Evolutionary conservation across 2,329 filamentous ascomycete species (phyloP), one percentile per base, ranked within the genome.

Genomic region (Venturiaceae sp.): DNA sequence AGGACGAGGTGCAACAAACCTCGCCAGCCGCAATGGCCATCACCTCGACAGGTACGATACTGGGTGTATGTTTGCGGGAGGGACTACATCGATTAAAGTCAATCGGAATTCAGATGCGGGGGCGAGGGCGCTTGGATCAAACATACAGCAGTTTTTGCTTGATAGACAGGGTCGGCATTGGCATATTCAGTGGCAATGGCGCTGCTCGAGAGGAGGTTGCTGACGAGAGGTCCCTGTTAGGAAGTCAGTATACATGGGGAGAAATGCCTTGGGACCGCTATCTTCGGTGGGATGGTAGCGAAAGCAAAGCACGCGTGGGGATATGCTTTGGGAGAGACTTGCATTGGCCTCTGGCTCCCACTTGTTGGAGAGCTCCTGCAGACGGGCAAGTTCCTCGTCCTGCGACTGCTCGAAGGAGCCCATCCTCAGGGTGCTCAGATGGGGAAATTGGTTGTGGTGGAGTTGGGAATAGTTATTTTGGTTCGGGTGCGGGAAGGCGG

Each of bases 11-110:
- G 44, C 4, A 44, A 16, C 32, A 32, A 37, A 96, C 92, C 94
- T 86, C 92, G 84, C 92, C 94, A 97, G 67, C 92, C 94, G 74
- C 94, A 97, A 70, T 95, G 95, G 60, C 94, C 94, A 74, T 97
- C 92, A 57, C 94, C 92, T 72, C 88, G 86, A 70, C 96, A 84
- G 11, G 86, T 86, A 58, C 94, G 89, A 69, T 92, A 96, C 69
- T 91, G 86, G 21, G 90, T 88, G 72, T 95, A 96, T 59, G 87
- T 90, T 66, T 86, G 80, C 6, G 91, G 87, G 58, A 99, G 80
- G 21, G 85, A 81, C 91, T 95, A 65, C 57, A 47, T 53, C 62
- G 63, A 57, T 60, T 13, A 47, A 16, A 19, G 16, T 34, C 39
- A 58, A 47, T 6, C n/a, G 33, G 21, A 57, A 36, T n/a, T 30